phyloP scores from a whole-genome alignment of 768 basidiomycete species.

The Kwoniella dejecticola region DNA sequence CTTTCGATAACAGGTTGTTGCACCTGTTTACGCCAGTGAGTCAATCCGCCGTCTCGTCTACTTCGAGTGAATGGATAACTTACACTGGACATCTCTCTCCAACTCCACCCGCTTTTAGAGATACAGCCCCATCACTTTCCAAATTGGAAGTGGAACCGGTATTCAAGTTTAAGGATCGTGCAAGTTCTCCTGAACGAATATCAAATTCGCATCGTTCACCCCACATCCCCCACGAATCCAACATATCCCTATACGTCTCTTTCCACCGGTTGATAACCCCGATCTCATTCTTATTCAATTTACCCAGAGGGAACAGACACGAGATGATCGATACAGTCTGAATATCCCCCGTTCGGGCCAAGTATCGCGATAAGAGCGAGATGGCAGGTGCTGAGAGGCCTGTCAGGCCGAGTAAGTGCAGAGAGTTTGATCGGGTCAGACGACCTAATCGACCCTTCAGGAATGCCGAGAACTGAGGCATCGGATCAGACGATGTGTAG shows the following conservation, averaged over 20 bases:
- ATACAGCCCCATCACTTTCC: slow-evolving; percentile 21
- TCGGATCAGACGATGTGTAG: no score
- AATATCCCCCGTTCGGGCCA: slow-evolving; percentile 47
- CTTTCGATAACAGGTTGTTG: slow-evolving; percentile 28
- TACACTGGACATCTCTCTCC: slow-evolving; percentile 48
- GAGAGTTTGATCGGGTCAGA: slow-evolving; percentile 28
- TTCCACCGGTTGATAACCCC: slow-evolving; percentile 41
- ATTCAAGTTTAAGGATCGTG: neutral
- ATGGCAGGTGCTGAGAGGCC: slow-evolving; percentile 43
- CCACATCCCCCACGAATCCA: slow-evolving; percentile 51
- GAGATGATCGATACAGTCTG: slow-evolving; percentile 50
- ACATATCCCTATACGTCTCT: slow-evolving; percentile 48
- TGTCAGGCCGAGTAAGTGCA: slow-evolving; percentile 38
- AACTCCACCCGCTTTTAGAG: neutral
- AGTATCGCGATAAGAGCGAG: slow-evolving; percentile 36
- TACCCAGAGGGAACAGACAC: slow-evolving; percentile 26
- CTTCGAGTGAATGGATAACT: slow-evolving; percentile 3
- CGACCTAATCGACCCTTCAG: slow-evolving; percentile 35
- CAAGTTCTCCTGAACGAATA: slow-evolving; percentile 27
- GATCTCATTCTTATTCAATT: slow-evolving; percentile 19
- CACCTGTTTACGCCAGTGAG: slow-evolving; percentile 24
- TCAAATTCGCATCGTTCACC: slow-evolving; percentile 44
- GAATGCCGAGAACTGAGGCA: slow-evolving; percentile 27
- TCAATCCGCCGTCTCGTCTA: neutral
- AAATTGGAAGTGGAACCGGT: slow-evolving; percentile 13